Percentiles rank a stretch among this genome's conserved stretches.
Conservation (phyloP, 176 grass and related monocot genomes). For the Aegilops bicornis region DNA sequence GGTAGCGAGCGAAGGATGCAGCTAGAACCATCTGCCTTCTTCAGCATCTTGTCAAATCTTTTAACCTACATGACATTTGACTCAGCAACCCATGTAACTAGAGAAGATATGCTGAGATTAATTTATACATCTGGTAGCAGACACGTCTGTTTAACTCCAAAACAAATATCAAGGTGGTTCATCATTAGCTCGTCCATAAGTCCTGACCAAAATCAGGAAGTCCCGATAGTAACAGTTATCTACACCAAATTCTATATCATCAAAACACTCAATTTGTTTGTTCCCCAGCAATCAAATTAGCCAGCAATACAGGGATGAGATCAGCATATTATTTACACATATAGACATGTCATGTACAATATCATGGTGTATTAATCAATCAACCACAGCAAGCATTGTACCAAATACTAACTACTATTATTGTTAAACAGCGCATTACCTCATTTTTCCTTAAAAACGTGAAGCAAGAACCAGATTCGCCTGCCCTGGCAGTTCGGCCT, state of each 20-base stretch:
- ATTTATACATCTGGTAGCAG: conserved; percentile 14
- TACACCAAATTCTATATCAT: not conserved
- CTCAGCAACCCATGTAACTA: conserved; percentile 17
- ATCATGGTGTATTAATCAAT: conserved; percentile 22
- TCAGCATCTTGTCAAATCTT: conserved; percentile 78
- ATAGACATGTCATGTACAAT: not conserved
- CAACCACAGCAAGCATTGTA: not conserved
- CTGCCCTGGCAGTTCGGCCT: conserved; percentile 81
- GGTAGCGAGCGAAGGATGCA: conserved; percentile 55
- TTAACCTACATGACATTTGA: conserved; percentile 54
- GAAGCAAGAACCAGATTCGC: conserved; percentile 84
- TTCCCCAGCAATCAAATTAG: not conserved
- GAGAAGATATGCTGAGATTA: not conserved
- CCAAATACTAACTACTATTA: not conserved
- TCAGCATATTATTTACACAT: not conserved
- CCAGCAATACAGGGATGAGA: not conserved
- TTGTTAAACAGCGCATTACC: conserved; percentile 38
- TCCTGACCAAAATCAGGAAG: not conserved
- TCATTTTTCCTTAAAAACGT: conserved; percentile 87
- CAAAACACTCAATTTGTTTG: not conserved
- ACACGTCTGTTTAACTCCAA: conserved; percentile 5
- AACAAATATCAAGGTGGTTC: conserved; percentile 2
- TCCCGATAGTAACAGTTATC: not conserved
- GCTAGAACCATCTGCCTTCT: conserved; percentile 68
- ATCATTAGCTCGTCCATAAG: not conserved